A percentile compares a stretch with the other conserved stretches of the same genome.
Conservation (phyloP, 306 rosid species). For the Acacia crassicarpa region DNA sequence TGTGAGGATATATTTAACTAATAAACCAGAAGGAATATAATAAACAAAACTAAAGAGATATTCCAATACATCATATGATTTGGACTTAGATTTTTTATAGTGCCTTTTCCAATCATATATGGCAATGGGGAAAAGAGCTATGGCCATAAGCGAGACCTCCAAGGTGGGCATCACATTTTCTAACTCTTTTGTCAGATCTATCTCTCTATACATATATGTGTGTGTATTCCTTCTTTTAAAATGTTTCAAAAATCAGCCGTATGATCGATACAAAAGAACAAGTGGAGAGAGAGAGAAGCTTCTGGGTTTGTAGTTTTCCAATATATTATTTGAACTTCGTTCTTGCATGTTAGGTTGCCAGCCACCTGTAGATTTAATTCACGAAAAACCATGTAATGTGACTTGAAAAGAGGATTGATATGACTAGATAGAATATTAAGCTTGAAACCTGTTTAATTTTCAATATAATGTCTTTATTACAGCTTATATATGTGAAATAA, state of each 20-base stretch:
- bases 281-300: conserved; percentile 8
- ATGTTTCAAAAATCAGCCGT: neutral
- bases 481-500: neutral
- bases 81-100: conserved; percentile 21
- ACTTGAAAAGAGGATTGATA: neutral
- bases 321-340: conserved; percentile 21
- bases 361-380: neutral
- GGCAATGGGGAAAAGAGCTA: neutral
- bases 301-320: conserved; percentile 23
- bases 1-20: neutral
- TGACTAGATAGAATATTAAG: neutral
- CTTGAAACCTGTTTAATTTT: neutral
- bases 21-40: neutral
- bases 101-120: conserved; percentile 18
- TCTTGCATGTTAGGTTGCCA: conserved; percentile 23
- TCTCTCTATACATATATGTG: no score
- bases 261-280: conserved; percentile 30
- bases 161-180: conserved; percentile 26
- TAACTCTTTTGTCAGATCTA: neutral
- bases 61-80: conserved; percentile 31
- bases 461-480: neutral
- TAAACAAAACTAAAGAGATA: conserved; percentile 7
- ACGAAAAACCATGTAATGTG: neutral
- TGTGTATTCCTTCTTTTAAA: neutral
- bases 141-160: neutral